Evolutionary conservation across 2,329 filamentous ascomycete genomes (phyloP), one percentile per base, ranked within the genome.

Genomic region (Phaeosphaeria sp.): DNA sequence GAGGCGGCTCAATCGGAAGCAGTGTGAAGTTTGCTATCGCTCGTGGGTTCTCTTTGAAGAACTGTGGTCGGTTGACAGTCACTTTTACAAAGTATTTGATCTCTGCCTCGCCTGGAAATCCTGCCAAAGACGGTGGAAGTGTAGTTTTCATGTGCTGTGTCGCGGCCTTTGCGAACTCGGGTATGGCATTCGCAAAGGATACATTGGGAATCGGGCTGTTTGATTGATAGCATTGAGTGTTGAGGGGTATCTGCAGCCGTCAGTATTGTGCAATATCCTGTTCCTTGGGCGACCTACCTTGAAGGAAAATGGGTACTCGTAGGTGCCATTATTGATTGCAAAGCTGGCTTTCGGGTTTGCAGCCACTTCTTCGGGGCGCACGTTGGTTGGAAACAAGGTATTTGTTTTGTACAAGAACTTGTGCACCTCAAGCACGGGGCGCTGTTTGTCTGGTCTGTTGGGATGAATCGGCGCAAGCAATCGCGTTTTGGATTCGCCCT

Each of bases 71-170:
- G 70, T 93, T 91, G 6, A 98, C 88, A 0, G 95, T 98, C n/a
- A 90, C 92, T 76, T 99, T 99, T 73, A 98, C 85, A 74, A 91
- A 99, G 78, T 99, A 99, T 66, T 89, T 86, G 59, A 98, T 93
- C 77, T 97, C 93, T 21, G 93, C 94, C 76, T 93, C 88, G 30
- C 89, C 90, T 0, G 92, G 91, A 65, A 95, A 93, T 2, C 92
- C 92, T n/a, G 86, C 91, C 53, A 98, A 81, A 4, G 93, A 96
- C 0, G 95, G 95, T 5, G 95, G 95, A 11, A 99, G 82, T 0
- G 93, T 96, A 66, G 88, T 88, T 72, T 90, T 95, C 62, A 95
- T 87, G 79, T 99, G 95, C 47, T 79, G 80, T 44, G 78, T 77
- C 1, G 81, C 77, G 4, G 79, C 75, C 62, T 76, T 78, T 20